Conservation (phyloP, 192 early-diverging fungal genomes). For the Backusella circina region DNA sequence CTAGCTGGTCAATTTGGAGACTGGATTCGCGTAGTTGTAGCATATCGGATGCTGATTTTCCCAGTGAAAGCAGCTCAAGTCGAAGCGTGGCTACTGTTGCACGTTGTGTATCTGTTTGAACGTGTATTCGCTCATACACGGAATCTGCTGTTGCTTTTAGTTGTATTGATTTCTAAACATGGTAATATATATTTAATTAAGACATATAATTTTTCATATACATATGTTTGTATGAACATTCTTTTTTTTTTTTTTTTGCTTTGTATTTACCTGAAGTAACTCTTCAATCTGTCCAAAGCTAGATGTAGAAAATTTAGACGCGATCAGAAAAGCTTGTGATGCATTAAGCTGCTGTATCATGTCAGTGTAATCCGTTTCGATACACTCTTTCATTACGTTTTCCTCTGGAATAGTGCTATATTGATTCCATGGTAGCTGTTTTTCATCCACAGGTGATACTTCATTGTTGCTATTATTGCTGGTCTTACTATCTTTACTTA, state of each 20-base stretch:
- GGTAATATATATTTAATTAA: slow-evolving; percentile 2
- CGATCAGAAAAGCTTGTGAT: background rate
- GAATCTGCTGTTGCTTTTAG: background rate
- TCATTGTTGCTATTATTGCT: background rate
- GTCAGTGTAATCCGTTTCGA: background rate
- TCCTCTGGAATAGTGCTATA: background rate
- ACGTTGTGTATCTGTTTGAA: slow-evolving; percentile 5
- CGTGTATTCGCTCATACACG: background rate
- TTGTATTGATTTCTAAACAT: slow-evolving; percentile 7
- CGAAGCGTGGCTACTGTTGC: slow-evolving; percentile 1
- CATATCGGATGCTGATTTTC: background rate
- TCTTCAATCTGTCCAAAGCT: background rate
- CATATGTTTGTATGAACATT: background rate
- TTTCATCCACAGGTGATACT: background rate
- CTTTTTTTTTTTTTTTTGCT: background rate
- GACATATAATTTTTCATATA: background rate
- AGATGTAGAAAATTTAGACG: background rate
- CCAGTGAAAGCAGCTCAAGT: background rate
- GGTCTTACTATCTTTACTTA: background rate
- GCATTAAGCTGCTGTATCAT: background rate
- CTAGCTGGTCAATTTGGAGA: background rate
- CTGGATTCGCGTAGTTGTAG: background rate
- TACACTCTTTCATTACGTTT: background rate
- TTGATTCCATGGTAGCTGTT: background rate
- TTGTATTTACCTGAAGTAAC: background rate